A percentile compares a stretch with the other conserved stretches of the same genome.
Evolutionary conservation across 768 basidiomycete species (phyloP).

Genomic region (Termitomyces sp.): DNA sequence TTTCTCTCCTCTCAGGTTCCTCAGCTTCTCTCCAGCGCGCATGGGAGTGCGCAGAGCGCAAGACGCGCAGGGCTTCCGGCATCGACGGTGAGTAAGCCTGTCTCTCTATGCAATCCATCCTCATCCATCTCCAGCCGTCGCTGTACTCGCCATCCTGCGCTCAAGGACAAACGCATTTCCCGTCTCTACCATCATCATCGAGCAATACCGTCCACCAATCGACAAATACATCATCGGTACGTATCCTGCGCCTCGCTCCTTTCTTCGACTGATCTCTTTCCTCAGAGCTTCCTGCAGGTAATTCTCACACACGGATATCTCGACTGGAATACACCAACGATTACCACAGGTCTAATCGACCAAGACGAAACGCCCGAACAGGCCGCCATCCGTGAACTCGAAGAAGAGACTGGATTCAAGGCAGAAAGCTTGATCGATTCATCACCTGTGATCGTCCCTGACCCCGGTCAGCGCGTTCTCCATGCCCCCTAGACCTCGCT

Average conservation of each 20-base stretch:
- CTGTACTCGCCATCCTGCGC: conserved; percentile 74
- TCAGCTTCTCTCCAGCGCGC: conserved; percentile 41
- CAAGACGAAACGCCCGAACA: conserved; percentile 76
- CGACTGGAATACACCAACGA: not conserved
- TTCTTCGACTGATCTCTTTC: not conserved
- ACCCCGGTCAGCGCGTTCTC: conserved; percentile 52
- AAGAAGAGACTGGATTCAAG: conserved; percentile 90
- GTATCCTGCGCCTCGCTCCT: not conserved
- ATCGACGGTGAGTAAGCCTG: conserved; percentile 61
- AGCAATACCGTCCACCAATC: conserved; percentile 89
- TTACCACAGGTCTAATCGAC: conserved; percentile 67
- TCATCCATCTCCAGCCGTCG: conserved; percentile 54
- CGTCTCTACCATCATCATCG: conserved; percentile 77
- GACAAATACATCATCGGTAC: conserved; percentile 71
- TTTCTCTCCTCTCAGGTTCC: not conserved
- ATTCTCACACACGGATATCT: not conserved
- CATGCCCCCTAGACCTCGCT: not conserved
- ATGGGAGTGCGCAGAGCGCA: conserved; percentile 91
- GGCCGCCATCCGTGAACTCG: conserved; percentile 82
- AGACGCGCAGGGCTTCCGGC: conserved; percentile 68
- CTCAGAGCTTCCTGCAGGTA: conserved; percentile 36
- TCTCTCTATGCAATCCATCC: not conserved
- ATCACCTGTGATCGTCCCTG: conserved; percentile 57
- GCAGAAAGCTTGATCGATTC: conserved; percentile 59
- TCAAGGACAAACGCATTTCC: conserved; percentile 72